Base-by-base conservation (phyloP, 768 basidiomycete genomes). In the Lepiota brunneoincarnata region DNA sequence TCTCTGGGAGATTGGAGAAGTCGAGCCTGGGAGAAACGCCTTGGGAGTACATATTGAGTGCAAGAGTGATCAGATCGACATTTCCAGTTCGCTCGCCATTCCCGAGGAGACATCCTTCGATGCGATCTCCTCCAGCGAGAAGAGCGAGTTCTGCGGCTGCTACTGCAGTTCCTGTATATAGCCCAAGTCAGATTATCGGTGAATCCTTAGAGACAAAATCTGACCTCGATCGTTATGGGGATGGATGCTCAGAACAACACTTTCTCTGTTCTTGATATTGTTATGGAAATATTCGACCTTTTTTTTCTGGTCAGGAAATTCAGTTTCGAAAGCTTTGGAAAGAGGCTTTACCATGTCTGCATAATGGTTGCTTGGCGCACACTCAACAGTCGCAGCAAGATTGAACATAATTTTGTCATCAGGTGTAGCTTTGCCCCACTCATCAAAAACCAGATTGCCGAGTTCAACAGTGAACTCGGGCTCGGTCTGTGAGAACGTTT, bases 11-110 rank as follows among this genome's bases (percentile, higher is more conserved):
- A 67, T 98, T 91, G 64, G 84, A 87, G 69, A 98, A 93, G 71
- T 98, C 93, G 56, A 99, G 79, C 35, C 86, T 78, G 49, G 96
- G 96, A 34, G 73, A 64, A 62, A 98, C 85, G 38, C 96, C 96
- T 72, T 99, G 96, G 1, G 93, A 89, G 71, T 98, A 99, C 51
- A 93, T 79, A 73, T 99, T 99, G 61, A 99, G 78, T 6, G 93
- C 95, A 43, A 99, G 83, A 62, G 89, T 98, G 69, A 98, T 93
- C 55, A 99, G 75, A 68, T 99, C 96, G 58, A 99, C 96, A 61
- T 99, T 99, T 53, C 96, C 96, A 11, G 96, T 99, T 49, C 96
- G 87, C 72, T 99, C 96, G 59, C 96, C 96, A 66, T 99, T 98
- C 39, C 95, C 96, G 62, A 99, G 95, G 42, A 98, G 76, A 63